Base-by-base conservation (phyloP, 441 rosid genomes). In the Erodium texanum region DNA sequence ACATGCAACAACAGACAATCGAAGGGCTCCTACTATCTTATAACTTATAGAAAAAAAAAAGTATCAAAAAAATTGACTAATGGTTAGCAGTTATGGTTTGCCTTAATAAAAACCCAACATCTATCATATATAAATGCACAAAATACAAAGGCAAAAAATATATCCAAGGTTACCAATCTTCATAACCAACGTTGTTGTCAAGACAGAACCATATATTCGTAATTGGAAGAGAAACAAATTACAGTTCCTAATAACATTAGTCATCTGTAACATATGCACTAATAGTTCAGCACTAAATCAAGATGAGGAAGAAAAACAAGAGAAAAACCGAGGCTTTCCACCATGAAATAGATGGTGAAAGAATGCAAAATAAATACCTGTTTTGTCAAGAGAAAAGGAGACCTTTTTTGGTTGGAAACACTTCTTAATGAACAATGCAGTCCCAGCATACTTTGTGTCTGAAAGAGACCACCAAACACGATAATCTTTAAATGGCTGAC, bases 361-460 rank as follows among this genome's bases (percentile, higher is more conserved):
- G 45, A 52, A 23, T 68, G 15, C 41, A 70, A 34, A 3, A 15
- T 48, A 72, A 68, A 12, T 81, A 94, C 98, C 96, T 81, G 90
- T 63, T 78, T 71, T 79, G 67, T 89, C 93, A 3, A 94, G 88
- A 68, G 86, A 83, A 75, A 92, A 94, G 73, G 83, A 84, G 68
- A 94, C 88, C 70, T 77, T 90, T 52, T 67, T 67, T 1, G 92
- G 96, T 67, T 74, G 85, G 74, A 73, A 82, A 79, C 91, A 89
- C 74, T 89, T 94, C 82, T 92, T 94, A 54, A 89, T 83, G 23
- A 94, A 73, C 77, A 94, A 80, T 41, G 96, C 99, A 66, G 98
- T 94, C 78, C 99, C 98, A 18, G 99, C 99, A 81, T 94, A 92
- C 78, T 94, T 94, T 0, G 94, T 87, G 67, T 94, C 97, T 24